A percentile compares a stretch with the other conserved stretches of the same genome.
These are phyloP conservation scores for Linderina pennispora DNA, from an alignment of 192 early-diverging fungal genomes.

Conservation along the genomic window DNA sequence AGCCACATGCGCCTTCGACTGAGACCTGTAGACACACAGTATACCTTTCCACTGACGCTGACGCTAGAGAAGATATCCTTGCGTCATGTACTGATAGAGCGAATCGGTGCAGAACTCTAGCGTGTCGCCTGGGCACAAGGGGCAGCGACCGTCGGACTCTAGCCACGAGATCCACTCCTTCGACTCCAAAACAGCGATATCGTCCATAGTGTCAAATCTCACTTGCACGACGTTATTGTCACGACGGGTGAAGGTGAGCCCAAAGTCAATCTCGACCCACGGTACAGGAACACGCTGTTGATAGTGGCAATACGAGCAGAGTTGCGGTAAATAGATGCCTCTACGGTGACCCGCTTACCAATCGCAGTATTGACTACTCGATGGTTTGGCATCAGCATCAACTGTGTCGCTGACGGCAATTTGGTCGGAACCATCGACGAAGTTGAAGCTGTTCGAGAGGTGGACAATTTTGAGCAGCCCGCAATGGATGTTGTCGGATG, in stretches of 20 bases:
- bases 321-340: constrained; percentile 53
- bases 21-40: constrained; percentile 50
- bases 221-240: too few species aligned
- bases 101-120: constrained; percentile 81
- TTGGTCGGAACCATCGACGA: constrained; percentile 54
- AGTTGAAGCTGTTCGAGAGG: constrained; percentile 74
- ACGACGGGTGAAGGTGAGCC: too few species aligned
- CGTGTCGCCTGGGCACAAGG: constrained; percentile 19
- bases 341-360: constrained; percentile 79
- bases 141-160: constrained; percentile 6
- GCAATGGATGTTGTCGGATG: constrained; percentile 77
- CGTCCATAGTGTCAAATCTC: constrained; percentile 65
- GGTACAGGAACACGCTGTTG: constrained; percentile 72
- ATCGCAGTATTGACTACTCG: constrained; percentile 71
- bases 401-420: constrained; percentile 69
- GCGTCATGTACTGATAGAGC: constrained; percentile 53
- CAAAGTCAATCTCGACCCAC: constrained; percentile 62
- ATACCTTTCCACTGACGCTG: constrained; percentile 59
- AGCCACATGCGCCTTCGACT: too few species aligned
- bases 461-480: constrained; percentile 83
- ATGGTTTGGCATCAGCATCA: constrained; percentile 60
- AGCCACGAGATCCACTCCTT: constrained; percentile 69
- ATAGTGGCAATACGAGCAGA: constrained; percentile 65
- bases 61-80: constrained; percentile 57
- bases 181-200: constrained; percentile 69